phyloP scores from a whole-genome alignment of 306 rosid genomes.

The Cyclanthera cordifolia region DNA sequence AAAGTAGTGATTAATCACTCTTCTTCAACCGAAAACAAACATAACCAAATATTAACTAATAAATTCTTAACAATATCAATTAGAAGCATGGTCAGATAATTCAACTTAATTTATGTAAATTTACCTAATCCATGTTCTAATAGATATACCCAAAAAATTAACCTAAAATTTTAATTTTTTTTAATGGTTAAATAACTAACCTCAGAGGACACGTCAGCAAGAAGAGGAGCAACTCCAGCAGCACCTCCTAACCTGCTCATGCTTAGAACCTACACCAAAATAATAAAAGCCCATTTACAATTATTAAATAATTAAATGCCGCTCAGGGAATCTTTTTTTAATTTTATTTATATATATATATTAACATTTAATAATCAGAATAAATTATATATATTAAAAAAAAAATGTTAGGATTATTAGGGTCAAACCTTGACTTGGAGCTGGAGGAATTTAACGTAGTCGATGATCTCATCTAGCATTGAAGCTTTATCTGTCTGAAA shows the following conservation, averaged over 20 bases:
- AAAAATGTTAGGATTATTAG: background rate
- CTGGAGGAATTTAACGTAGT: conserved; percentile 89
- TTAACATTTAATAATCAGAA: background rate
- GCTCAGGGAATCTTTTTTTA: background rate
- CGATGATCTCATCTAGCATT: conserved; percentile 98
- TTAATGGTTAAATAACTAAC: conserved; percentile 27
- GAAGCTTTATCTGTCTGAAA: conserved; percentile 98
- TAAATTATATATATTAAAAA: background rate
- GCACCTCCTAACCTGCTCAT: conserved; percentile 99
- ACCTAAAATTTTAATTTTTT: no score
- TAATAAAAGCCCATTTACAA: background rate
- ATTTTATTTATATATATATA: background rate
- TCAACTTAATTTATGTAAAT: no score
- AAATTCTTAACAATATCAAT: no score
- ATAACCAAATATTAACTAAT: no score
- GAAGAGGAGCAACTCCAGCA: conserved; percentile 78
- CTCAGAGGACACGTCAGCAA: conserved; percentile 70
- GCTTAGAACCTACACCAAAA: conserved; percentile 65
- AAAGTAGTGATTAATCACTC: no score
- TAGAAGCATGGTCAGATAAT: no score
- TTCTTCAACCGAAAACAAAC: no score
- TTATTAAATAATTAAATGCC: background rate
- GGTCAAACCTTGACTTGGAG: conserved; percentile 83
- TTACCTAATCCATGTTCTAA: no score
- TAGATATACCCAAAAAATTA: no score